Evolutionary conservation across 1,139 yeast genomes (phyloP).

Genomic region (Saccharomyces hybrid): DNA sequence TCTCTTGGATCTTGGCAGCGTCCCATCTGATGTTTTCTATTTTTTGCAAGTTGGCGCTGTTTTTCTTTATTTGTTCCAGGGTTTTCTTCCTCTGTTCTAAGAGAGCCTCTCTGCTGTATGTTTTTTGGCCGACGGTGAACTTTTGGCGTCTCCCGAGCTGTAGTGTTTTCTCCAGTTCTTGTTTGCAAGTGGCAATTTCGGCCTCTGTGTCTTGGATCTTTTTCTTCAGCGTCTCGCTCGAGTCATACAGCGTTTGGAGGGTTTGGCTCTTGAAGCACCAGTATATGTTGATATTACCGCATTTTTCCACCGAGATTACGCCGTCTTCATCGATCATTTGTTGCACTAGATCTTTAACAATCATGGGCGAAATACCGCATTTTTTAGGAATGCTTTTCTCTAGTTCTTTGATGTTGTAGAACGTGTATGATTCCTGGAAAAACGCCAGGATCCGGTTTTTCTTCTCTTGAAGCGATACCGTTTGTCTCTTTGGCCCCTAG

Average conservation of each 20-base stretch:
- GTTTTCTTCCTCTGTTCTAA: conserved; percentile 6
- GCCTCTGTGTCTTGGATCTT: conserved; percentile 11
- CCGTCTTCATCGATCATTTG: conserved; percentile 41
- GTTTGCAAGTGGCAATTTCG: conserved; percentile 7
- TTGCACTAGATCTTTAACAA: conserved; percentile 43
- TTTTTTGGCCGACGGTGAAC: conserved; percentile 1
- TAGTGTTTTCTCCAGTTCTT: neutral
- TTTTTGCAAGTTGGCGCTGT: conserved; percentile 6
- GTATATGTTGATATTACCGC: conserved; percentile 47
- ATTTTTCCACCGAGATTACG: conserved; percentile 43
- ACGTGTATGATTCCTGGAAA: conserved; percentile 37
- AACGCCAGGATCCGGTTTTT: conserved; percentile 35
- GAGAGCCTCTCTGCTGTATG: conserved; percentile 6
- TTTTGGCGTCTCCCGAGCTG: conserved; percentile 3
- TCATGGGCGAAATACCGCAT: conserved; percentile 41
- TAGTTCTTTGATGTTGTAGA: conserved; percentile 45
- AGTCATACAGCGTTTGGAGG: conserved; percentile 23
- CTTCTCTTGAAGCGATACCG: conserved; percentile 36
- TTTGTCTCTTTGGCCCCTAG: conserved; percentile 25
- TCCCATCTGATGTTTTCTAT: conserved; percentile 16
- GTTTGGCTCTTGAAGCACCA: conserved; percentile 46
- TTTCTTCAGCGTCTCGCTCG: conserved; percentile 11
- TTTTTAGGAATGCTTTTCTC: conserved; percentile 42
- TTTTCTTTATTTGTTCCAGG: conserved; percentile 8
- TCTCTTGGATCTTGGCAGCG: conserved; percentile 9